A percentile compares a stretch with the other conserved stretches of the same genome.
Conservation (phyloP, 169 alveolate genomes). For the Plasmodium yoelii region DNA sequence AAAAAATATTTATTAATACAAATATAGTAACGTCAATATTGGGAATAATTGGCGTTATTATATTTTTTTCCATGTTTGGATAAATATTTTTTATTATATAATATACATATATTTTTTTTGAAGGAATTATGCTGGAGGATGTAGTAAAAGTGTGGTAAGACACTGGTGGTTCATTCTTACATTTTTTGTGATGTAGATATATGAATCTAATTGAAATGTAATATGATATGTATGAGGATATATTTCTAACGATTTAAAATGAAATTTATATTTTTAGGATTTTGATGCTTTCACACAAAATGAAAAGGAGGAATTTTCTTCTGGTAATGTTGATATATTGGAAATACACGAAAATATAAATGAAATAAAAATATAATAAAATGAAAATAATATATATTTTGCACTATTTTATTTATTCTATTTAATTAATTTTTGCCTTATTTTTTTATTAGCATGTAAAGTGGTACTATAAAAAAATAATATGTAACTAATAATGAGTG, state of each 20-base stretch:
- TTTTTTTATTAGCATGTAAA: slow-evolving; percentile 49
- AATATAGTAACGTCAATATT: too few relatives aligned
- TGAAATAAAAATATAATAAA: background rate
- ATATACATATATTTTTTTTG: slow-evolving; percentile 1
- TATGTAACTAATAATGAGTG: background rate
- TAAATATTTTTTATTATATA: too few relatives aligned
- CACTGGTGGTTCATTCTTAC: background rate
- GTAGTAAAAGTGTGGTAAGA: slow-evolving; percentile 52
- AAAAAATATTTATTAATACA: too few relatives aligned
- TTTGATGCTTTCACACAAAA: slow-evolving; percentile 50
- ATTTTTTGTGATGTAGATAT: background rate
- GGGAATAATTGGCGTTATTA: too few relatives aligned
- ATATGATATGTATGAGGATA: background rate
- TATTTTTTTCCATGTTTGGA: too few relatives aligned
- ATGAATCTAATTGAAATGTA: too few relatives aligned
- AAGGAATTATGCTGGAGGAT: slow-evolving; percentile 65
- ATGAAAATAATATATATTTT: background rate
- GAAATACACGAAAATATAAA: background rate
- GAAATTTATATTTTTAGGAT: slow-evolving; percentile 29
- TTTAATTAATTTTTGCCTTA: slow-evolving; percentile 4
- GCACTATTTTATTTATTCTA: slow-evolving; percentile 1
- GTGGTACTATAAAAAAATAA: slow-evolving; percentile 20
- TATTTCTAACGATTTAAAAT: background rate
- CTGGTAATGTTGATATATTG: slow-evolving; percentile 18
- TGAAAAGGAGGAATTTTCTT: slow-evolving; percentile 73